Conservation (phyloP, 192 early-diverging fungal genomes). For the Coemansia sp. region DNA sequence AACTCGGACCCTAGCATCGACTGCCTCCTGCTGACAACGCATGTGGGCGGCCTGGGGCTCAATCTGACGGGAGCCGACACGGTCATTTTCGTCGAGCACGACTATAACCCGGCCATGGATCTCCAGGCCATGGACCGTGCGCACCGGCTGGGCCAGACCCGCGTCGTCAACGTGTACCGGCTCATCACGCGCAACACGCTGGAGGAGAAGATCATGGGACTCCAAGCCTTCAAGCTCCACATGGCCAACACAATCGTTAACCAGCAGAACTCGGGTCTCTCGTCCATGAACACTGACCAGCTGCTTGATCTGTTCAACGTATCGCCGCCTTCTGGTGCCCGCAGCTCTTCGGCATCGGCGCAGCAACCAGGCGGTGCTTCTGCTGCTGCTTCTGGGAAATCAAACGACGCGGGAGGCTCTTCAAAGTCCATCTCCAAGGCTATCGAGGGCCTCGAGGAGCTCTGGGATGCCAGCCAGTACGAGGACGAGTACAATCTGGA, state of each 20-base stretch:
- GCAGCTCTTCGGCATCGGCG: constrained; percentile 23
- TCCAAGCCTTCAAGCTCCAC: constrained; percentile 98
- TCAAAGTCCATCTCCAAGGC: constrained; percentile 49
- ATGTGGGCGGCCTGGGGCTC: constrained; percentile 94
- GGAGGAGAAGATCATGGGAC: constrained; percentile 99
- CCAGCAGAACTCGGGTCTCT: constrained; percentile 90
- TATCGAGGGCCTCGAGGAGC: constrained; percentile 68
- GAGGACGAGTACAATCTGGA: constrained; percentile 85
- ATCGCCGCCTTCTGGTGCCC: constrained; percentile 38
- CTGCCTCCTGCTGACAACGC: constrained; percentile 90
- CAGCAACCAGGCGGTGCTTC: constrained; percentile 4
- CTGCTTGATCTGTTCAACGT: constrained; percentile 91
- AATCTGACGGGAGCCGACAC: constrained; percentile 99
- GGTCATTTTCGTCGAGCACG: constrained; percentile 98
- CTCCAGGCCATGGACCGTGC: constrained; percentile 99
- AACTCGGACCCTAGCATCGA: constrained; percentile 97
- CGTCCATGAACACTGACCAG: constrained; percentile 95
- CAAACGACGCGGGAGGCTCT: constrained; percentile 7
- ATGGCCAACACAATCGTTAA: constrained; percentile 95
- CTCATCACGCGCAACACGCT: constrained; percentile 95
- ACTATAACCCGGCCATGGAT: constrained; percentile 99
- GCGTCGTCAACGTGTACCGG: constrained; percentile 97
- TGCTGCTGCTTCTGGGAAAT: constrained; percentile 3
- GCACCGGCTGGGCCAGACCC: constrained; percentile 96
- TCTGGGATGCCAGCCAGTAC: constrained; percentile 92